Evolutionary conservation across 176 grass and related monocot genomes (phyloP), one percentile per base, ranked within the genome.

Genomic region (Aechmea fasciata): DNA sequence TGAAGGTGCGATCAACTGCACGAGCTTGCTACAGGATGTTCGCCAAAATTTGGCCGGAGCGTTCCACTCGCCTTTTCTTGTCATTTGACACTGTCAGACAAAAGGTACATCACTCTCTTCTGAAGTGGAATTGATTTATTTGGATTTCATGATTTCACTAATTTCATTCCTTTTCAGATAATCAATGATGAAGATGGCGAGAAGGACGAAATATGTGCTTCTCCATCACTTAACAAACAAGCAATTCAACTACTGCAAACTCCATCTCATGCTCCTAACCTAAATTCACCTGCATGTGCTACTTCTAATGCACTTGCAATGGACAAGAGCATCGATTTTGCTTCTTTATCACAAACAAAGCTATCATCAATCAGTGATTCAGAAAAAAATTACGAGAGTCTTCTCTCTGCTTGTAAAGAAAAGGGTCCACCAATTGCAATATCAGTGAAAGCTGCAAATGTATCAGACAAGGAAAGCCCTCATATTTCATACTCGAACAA

Each of bases 61-160:
- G 84, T 9, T 90, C 93, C 1, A 64, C 69, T 77, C 83, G 73
- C 13, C 77, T 97, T 26, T 92, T 92, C 77, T 85, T 76, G 69
- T 97, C 89, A 57, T 92, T 97, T 75, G 89, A 97, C 81, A 81
- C 86, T 74, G 79, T 79, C 11, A 97, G 80, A 57, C 89, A 97
- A 73, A 90, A 88, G 81, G 93, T 97, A 90, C 68, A 65, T 67
- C 71, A 22, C 81, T 73, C 78, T 71, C 18, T 77, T 80, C 51
- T 64, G 8, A 52, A 50, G 13, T 24, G 53, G 18, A 69, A 63
- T 57, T 73, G 3, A 51, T 76, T 61, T 61, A 9, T 61, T 61
- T 61, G n/a, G 13, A 22, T 70, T 18, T 79, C 50, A 7, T 51
- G 33, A 54, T 73, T 55, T 83, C 54, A 10, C 2, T 22, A 57